Base-by-base conservation (phyloP, 176 grass and related monocot genomes). In the Aegilops sharonensis region DNA sequence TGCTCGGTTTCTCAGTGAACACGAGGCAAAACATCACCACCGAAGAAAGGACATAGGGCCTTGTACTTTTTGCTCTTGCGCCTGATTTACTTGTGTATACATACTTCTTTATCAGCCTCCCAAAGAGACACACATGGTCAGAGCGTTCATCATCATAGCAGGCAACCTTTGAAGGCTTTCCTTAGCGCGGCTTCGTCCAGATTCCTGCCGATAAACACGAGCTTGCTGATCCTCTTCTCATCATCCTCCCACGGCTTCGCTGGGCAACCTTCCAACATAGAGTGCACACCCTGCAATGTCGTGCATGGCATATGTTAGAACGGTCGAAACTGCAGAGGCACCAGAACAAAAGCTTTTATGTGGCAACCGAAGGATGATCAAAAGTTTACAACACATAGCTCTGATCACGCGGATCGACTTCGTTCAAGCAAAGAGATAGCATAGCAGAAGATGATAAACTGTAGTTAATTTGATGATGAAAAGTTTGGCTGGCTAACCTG, bases 141-240 rank as follows among this genome's bases (percentile, higher is more conserved):
- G 4, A 65, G 6, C n/a, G 37, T 20, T 82, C n/a, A n/a, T 83
- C 73, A 54, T 57, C 54, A 92, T 20, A 88, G 42, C 20, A 92
- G 81, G 56, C 93, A 92, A 24, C 93, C 93, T 31, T 84, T 92
- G 88, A 94, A 94, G 68, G 93, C 90, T 29, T 92, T 94, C 29
- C 75, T 64, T 27, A 94, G 67, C 36, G 90, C 88, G 39, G 75
- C 79, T 66, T 92, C 88, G 11, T 94, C 85, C 85, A 92, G 68
- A 72, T 88, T 94, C 77, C 88, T 88, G 30, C 93, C 88, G 29
- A 94, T 94, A 85, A 92, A 92, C 18, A 94, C 93, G 10, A 94
- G 83, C 56, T 92, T 94, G 39, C 78, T 88, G 85, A 88, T 80
- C 81, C 64, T 88, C 80, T 94, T 92, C 56, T 94, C 93, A 54